Base-by-base conservation (phyloP, 2,329 filamentous ascomycete species). In the Trichoderma sp. region DNA sequence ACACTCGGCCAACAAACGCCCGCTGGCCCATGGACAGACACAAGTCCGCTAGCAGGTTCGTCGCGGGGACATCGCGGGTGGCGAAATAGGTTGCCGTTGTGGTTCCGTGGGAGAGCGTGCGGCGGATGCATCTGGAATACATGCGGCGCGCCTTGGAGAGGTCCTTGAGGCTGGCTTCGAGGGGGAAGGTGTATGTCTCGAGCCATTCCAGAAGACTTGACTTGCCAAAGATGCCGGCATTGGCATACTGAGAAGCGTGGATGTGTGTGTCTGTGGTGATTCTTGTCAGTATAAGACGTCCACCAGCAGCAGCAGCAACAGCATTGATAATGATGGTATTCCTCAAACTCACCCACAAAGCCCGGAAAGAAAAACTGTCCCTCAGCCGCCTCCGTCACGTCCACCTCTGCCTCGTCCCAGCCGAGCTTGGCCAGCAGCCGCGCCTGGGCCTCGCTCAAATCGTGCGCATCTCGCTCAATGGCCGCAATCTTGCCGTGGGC, bases 31-130 rank as follows among this genome's bases (percentile, higher is more conserved):
- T 84, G 0, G 83, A 79, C n/a, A 93, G 85, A 78, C 95, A 98
- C 20, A 98, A 88, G 74, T 93, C 90, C 0, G 95, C 93, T 6
- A 99, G 90, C 8, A 97, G 87, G 79, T 97, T 98, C n/a, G 96
- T 99, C 2, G 94, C 90, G 1, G 88, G 86, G 1, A 97, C 92
- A 79, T 97, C 91, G 74, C 94, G 90, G 30, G 96, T 98, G 72
- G 95, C 95, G 80, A 93, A 98, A 86, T 98, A 98, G n/a, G 93
- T 89, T 6, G 94, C 94, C 12, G 93, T 96, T 0, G 96, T 99
- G 11, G 96, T 99, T 74, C 96, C 96, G 79, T 98, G 90, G 26
- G 93, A 88, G 12, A 99, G 88, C 0, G 94, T 97, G 61, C 93
- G 90, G 34, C 89, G 85, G 74, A 99, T 88, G 74, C 93, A 92